A percentile compares a stretch with the other conserved stretches of the same genome.
phyloP scores from a whole-genome alignment of 2,329 filamentous ascomycete genomes.

The Orbilia ellipsospora region DNA sequence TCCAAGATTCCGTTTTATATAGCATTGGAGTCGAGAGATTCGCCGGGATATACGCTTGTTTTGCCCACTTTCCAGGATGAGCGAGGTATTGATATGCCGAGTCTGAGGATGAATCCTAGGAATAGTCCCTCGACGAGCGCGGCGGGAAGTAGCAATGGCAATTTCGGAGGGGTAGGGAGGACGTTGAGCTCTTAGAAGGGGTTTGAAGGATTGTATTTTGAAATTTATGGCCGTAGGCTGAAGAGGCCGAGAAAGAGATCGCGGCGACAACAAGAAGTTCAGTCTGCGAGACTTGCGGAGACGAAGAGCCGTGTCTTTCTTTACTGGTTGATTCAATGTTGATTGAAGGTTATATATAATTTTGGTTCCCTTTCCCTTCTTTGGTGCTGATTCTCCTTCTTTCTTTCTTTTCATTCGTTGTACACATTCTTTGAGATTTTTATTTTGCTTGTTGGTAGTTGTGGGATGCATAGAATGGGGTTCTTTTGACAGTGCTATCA shows the following conservation, averaged over 20 bases:
- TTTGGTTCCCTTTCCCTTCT: neutral
- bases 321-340: too few relatives aligned
- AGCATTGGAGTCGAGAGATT: slow-evolving; percentile 37
- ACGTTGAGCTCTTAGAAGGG: slow-evolving; percentile 21
- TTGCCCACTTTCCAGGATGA: slow-evolving; percentile 49
- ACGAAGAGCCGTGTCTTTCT: neutral
- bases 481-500: neutral
- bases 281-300: neutral
- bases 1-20: slow-evolving; percentile 49
- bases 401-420: slow-evolving; percentile 15
- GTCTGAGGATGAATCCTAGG: slow-evolving; percentile 50
- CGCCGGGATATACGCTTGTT: slow-evolving; percentile 41
- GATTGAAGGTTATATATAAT: slow-evolving; percentile 3
- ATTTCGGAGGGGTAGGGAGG: slow-evolving; percentile 48
- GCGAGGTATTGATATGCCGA: slow-evolving; percentile 47
- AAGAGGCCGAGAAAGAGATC: neutral
- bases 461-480: slow-evolving; percentile 17
- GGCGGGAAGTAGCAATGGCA: slow-evolving; percentile 1
- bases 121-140: slow-evolving; percentile 21
- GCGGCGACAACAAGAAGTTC: too few relatives aligned
- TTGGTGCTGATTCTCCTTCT: neutral
- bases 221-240: neutral
- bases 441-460: neutral
- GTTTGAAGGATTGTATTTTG: neutral
- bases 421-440: slow-evolving; percentile 31